A percentile compares a stretch with the other conserved stretches of the same genome.
Conservation (phyloP, 2,329 filamentous ascomycete species). For the Aspergillus brunneoviolaceus region DNA sequence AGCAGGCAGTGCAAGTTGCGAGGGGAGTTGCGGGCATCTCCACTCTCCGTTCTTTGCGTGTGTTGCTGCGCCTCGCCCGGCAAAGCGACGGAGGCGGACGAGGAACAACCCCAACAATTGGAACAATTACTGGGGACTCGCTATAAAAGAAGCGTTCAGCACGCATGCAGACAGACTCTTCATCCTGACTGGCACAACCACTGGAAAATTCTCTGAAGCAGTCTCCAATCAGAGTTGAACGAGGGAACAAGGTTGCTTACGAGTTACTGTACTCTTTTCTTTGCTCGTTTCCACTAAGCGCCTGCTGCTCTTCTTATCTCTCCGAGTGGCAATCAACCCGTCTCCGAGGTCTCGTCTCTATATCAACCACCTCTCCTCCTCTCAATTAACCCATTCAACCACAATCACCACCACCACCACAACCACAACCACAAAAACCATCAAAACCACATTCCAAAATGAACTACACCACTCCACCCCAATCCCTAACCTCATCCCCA, state of each 20-base stretch:
- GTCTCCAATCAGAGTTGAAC: background rate
- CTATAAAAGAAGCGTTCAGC: conserved; percentile 3
- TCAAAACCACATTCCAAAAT: conserved; percentile 15
- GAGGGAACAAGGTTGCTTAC: no score
- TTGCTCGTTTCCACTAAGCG: background rate
- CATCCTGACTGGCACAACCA: background rate
- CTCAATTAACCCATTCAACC: background rate
- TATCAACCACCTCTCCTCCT: background rate
- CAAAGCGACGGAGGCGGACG: background rate
- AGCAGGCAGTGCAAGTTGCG: conserved; percentile 13
- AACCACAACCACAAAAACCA: conserved; percentile 1
- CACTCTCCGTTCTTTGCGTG: conserved; percentile 2
- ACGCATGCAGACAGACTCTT: background rate
- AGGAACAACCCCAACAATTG: background rate
- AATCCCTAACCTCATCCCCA: conserved; percentile 26
- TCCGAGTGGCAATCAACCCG: background rate
- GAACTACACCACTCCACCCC: conserved; percentile 21
- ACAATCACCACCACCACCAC: background rate
- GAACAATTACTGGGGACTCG: background rate
- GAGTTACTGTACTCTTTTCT: no score
- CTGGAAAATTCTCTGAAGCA: background rate
- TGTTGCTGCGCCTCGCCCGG: conserved; percentile 13
- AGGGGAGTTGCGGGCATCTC: background rate
- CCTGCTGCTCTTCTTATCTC: background rate
- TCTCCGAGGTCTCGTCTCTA: background rate